Base-by-base conservation (phyloP, 2,329 filamentous ascomycete species). In the Ophiostoma ulmi region DNA sequence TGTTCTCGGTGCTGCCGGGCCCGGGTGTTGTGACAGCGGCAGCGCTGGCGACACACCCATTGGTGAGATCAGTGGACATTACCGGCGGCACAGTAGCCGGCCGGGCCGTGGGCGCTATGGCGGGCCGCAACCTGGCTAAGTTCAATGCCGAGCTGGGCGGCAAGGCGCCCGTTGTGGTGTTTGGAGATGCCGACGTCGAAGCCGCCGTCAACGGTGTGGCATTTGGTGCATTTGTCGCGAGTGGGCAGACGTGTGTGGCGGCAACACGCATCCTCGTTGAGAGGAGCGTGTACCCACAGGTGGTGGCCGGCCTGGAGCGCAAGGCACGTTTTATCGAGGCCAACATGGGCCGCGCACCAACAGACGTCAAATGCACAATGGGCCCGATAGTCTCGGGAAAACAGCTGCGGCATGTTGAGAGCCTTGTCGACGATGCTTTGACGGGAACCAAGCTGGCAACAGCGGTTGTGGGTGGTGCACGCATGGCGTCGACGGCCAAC, bases 181-280 rank as follows among this genome's bases (percentile, higher is more conserved):
- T 91, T 74, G 82, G 85, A 44, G 83, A 87, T 70, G 89, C 89
- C 0, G 85, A 91, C 73, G 78, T 91, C 31, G 85, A 88, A 71
- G 84, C 88, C 55, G 88, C 89, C 17, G 88, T 91, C 75, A 89
- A 90, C 69, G 91, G 90, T 77, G 87, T 90, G 76, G 89, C 88
- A 5, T 86, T 86, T 74, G 85, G 84, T 3, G 83, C 84, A 7
- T 87, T 85, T 71, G 80, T 85, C 22, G 85, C 85, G 7, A 85
- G 83, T 70, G 85, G 85, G 0, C 85, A 87, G 78, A 86, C 84
- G 1, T 87, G 85, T 73, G 90, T 90, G 70, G 90, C 90, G 7
- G 89, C 89, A 69, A 92, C 90, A 55, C 86, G 91, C 76, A 87
- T 94, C 77, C 88, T 93, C 78, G 90, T 93, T 26, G 87, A 93